Evolutionary conservation across 2,329 filamentous ascomycete genomes (phyloP), one percentile per base, ranked within the genome.

Genomic region (Curvularia eragrostidis): DNA sequence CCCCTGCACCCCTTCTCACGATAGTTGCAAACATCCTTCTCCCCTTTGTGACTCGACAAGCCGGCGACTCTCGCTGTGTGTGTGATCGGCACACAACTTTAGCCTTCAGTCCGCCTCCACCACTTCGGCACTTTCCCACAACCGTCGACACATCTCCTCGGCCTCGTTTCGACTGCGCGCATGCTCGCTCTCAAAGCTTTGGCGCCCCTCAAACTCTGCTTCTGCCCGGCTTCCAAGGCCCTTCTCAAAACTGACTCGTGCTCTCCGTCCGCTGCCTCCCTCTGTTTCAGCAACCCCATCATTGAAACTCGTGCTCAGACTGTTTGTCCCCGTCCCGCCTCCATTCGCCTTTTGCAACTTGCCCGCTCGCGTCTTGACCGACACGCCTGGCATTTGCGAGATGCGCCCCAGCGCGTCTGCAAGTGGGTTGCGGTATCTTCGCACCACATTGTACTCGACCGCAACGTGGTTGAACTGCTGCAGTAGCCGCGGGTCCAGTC

Each of bases 391-490:
- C 1, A 87, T 77, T 48, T 83, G 80, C 28, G 81, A 74, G 10
- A 89, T 72, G 24, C 86, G 80, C 24, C 75, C 74, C 18, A 91
- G 77, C 0, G 87, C 88, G 44, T 88, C 83, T 4, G 84, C 85
- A 18, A 91, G 82, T 0, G 89, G 88, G 65, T 91, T 90, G 68
- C 90, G 87, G 70, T 89, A 89, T 43, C 89, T 82, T 52, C 89
- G 84, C 32, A 92, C 87, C 8, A 91, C 89, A n/a, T 88, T 82
- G 72, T 91, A 91, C 70, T 91, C 89, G 75, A 89, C 85, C 15
- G 87, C 87, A 1, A 89, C 89, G 46, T 87, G 83, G 71, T 91
- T 89, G 52, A 91, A 83, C 48, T 89, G 82, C 70, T 86, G 84
- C 66, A 83, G 81, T 26, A 90, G 82, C 4, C 88, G 83, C 1